A percentile compares a stretch with the other conserved stretches of the same genome.
These are phyloP conservation scores for Psidium guajava DNA, from an alignment of 345 rosid species.

Conservation along the genomic window DNA sequence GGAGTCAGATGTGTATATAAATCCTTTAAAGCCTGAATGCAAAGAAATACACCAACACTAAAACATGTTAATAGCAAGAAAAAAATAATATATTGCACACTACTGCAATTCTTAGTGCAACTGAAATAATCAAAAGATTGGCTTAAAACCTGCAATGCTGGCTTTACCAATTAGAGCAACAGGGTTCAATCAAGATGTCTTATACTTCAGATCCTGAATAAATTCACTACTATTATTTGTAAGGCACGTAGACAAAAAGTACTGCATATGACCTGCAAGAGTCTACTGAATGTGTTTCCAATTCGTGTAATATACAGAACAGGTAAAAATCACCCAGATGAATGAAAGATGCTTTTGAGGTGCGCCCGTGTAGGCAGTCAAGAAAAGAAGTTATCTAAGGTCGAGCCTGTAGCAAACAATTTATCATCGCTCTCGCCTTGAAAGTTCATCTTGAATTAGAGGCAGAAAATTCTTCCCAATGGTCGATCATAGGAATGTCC, in stretches of 20 bases:
- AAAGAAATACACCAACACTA: neutral
- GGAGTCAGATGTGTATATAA: conserved; percentile 75
- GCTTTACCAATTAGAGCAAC: neutral
- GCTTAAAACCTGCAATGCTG: neutral
- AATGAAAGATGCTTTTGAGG: neutral
- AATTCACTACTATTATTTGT: neutral
- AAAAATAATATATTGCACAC: neutral
- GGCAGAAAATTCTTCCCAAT: neutral
- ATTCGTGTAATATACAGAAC: neutral
- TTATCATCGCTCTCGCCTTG: neutral
- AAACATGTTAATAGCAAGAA: neutral
- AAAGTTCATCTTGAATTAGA: neutral
- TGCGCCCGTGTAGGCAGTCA: neutral
- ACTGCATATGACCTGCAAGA: neutral
- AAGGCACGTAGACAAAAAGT: neutral
- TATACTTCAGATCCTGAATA: neutral
- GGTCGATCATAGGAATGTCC: neutral
- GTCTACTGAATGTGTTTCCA: neutral
- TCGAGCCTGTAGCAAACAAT: neutral
- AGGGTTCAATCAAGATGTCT: neutral
- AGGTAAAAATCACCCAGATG: neutral
- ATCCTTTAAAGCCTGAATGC: conserved; percentile 67
- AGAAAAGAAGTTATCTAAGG: neutral
- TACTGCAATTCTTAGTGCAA: neutral
- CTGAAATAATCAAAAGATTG: neutral